A percentile compares a stretch with the other conserved stretches of the same genome.
phyloP scores from a whole-genome alignment of 768 basidiomycete genomes.

The Flagelloscypha sp. region DNA sequence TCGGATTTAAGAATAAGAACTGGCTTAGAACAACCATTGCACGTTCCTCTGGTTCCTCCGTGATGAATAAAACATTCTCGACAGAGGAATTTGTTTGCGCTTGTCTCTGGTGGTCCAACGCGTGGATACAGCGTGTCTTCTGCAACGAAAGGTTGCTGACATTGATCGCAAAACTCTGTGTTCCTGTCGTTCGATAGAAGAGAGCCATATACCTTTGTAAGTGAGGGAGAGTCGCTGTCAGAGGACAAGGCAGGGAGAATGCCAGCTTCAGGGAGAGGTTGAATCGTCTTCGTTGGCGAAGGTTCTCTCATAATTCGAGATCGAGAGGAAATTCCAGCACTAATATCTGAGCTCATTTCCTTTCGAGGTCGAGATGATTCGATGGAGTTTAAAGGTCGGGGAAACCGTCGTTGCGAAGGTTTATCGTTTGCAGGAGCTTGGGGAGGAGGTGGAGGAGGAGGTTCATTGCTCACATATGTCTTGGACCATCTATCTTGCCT shows the following conservation, averaged over 20 bases:
- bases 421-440: conserved; percentile 16
- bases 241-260: conserved; percentile 51
- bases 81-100: conserved; percentile 57
- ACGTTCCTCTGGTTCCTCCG: conserved; percentile 73
- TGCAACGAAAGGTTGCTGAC: conserved; percentile 58
- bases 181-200: conserved; percentile 72
- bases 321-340: no score
- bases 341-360: no score
- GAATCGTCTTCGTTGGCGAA: conserved; percentile 2
- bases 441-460: conserved; percentile 30
- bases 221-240: conserved; percentile 47
- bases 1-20: conserved; percentile 71
- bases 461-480: conserved; percentile 57
- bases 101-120: conserved; percentile 19
- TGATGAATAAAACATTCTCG: conserved; percentile 60
- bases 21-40: conserved; percentile 56
- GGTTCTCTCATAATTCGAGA: no score
- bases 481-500: conserved; percentile 73
- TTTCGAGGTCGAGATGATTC: conserved; percentile 20
- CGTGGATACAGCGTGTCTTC: conserved; percentile 85
- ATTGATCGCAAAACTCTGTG: conserved; percentile 65
- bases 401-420: conserved; percentile 40
- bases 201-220: conserved; percentile 79
- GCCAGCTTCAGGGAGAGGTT: conserved; percentile 44
- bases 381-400: conserved; percentile 33